Percentiles rank a stretch among this genome's conserved stretches.
Conservation (phyloP, 2,329 filamentous ascomycete genomes). For the Atkinsonella hypoxylon region DNA sequence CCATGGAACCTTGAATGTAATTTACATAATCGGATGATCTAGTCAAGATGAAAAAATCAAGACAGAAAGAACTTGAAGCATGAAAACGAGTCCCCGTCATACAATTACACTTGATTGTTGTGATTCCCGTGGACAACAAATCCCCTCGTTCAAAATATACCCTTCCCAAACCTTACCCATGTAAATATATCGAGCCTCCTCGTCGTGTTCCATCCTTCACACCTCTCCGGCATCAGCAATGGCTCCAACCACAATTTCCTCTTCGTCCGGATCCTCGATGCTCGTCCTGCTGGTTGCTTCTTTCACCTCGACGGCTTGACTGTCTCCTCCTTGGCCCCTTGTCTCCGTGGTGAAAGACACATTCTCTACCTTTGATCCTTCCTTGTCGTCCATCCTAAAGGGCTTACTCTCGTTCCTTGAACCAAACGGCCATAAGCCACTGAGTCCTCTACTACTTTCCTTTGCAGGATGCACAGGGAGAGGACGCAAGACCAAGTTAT, state of each 20-base stretch:
- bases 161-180: not conserved
- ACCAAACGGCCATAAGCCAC: constrained; percentile 48
- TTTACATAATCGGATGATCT: constrained; percentile 3
- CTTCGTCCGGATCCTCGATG: constrained; percentile 47
- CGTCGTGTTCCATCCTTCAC: not conserved
- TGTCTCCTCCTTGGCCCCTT: constrained; percentile 16
- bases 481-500: constrained; percentile 41
- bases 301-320: constrained; percentile 36
- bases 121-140: not conserved
- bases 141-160: not conserved
- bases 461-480: constrained; percentile 39
- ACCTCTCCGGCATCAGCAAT: not conserved
- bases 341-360: constrained; percentile 4
- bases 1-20: constrained; percentile 3
- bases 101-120: constrained; percentile 2
- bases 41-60: not conserved
- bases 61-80: not conserved
- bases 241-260: constrained; percentile 30
- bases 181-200: not conserved
- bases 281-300: constrained; percentile 44
- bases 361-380: constrained; percentile 14
- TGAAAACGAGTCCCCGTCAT: not conserved
- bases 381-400: constrained; percentile 17
- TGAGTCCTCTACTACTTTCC: constrained; percentile 29
- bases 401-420: constrained; percentile 21